These are phyloP conservation scores for Saururus chinensis DNA, from an alignment of 164 flowering plant species.

Conservation along the genomic window DNA sequence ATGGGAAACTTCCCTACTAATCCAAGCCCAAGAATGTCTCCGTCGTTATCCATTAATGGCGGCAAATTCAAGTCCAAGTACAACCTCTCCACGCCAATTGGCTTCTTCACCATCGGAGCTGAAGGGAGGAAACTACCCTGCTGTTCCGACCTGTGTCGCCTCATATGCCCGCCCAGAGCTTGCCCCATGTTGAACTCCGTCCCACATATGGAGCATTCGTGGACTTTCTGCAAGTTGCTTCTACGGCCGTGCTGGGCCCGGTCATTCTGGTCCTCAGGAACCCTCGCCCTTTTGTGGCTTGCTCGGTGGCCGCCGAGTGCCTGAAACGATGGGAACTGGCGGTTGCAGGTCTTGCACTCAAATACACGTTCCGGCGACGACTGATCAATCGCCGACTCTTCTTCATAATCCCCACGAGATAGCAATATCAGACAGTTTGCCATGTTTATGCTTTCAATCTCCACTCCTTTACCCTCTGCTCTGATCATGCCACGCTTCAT, in stretches of 20 bases:
- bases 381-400: too few relatives aligned
- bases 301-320: conserved; percentile 89
- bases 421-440: not conserved
- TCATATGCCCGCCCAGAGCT: conserved; percentile 77
- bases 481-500: not conserved
- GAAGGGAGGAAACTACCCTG: conserved; percentile 1
- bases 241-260: conserved; percentile 4
- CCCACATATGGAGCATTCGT: conserved; percentile 69
- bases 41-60: conserved; percentile 16
- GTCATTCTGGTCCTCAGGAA: conserved; percentile 7
- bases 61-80: conserved; percentile 61
- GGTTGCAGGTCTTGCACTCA: conserved; percentile 80
- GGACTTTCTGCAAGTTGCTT: conserved; percentile 34
- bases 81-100: conserved; percentile 10
- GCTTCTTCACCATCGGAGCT: conserved; percentile 14
- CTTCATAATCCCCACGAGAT: not conserved
- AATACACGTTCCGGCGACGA: conserved; percentile 30
- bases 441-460: not conserved
- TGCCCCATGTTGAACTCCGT: conserved; percentile 60
- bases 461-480: not conserved
- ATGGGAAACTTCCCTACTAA: conserved; percentile 1
- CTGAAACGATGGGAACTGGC: conserved; percentile 73
- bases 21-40: not conserved
- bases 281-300: conserved; percentile 71
- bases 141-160: conserved; percentile 36